A percentile compares a stretch with the other conserved stretches of the same genome.
These are phyloP conservation scores for Casuarina cunninghamiana DNA, from an alignment of 306 rosid genomes.

Conservation along the genomic window DNA sequence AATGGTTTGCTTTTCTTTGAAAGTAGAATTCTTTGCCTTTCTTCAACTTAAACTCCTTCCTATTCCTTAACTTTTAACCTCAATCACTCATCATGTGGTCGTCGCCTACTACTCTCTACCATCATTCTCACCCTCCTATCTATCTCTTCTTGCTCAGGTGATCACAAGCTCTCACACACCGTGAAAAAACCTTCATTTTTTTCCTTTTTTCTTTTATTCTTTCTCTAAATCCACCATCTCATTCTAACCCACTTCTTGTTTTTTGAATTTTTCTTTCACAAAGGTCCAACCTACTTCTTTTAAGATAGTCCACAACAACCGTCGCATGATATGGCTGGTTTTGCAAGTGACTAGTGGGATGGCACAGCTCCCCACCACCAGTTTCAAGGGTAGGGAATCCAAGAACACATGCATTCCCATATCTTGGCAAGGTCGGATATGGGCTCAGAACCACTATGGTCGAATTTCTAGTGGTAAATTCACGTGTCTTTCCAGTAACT, in stretches of 20 bases:
- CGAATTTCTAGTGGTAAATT: constrained; percentile 52
- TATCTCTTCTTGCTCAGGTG: constrained; percentile 63
- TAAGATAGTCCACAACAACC: constrained; percentile 79
- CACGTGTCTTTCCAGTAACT: constrained; percentile 75
- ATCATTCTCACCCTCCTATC: constrained; percentile 36
- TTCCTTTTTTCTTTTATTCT: no score
- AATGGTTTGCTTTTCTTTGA: not conserved
- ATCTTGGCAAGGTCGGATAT: constrained; percentile 86
- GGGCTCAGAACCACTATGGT: constrained; percentile 80
- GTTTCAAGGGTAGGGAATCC: constrained; percentile 79
- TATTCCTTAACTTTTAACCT: constrained; percentile 7
- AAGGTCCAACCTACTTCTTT: constrained; percentile 68
- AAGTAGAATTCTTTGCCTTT: constrained; percentile 34
- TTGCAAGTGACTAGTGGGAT: constrained; percentile 33
- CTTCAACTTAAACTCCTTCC: not conserved
- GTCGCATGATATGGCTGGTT: constrained; percentile 80
- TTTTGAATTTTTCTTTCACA: constrained; percentile 20
- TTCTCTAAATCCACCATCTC: not conserved
- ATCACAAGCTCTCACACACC: not conserved
- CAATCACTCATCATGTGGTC: constrained; percentile 14
- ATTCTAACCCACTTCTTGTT: not conserved
- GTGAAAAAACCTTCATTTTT: not conserved
- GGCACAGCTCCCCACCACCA: constrained; percentile 69
- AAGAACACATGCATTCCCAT: constrained; percentile 51
- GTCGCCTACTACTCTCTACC: constrained; percentile 39